A percentile compares a stretch with the other conserved stretches of the same genome.
Evolutionary conservation across 1,284 basidiomycete genomes (phyloP).

Genomic region (Leccinum proliferum): DNA sequence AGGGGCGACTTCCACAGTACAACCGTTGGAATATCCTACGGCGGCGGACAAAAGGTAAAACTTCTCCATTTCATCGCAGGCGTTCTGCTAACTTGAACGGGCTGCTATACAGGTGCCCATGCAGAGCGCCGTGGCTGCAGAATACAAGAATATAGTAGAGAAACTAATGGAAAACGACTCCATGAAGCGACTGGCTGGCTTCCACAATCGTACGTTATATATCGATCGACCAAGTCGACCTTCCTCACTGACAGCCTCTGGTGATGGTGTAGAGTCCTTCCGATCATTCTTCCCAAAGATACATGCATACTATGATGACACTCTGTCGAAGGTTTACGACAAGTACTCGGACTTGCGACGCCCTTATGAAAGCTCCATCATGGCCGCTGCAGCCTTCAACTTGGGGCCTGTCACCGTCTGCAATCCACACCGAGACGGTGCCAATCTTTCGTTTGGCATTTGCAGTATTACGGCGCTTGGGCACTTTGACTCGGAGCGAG

Average conservation of each 20-base stretch:
- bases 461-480: constrained; percentile 11
- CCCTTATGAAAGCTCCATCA: background rate
- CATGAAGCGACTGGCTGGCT: constrained; percentile 5
- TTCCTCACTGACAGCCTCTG: background rate
- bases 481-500: background rate
- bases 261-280: background rate
- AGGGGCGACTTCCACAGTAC: background rate
- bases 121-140: background rate
- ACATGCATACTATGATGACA: background rate
- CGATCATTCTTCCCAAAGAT: constrained; percentile 3
- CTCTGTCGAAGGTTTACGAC: background rate
- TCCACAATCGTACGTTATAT: constrained; percentile 4
- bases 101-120: background rate
- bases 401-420: constrained; percentile 2
- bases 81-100: no score
- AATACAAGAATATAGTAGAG: background rate
- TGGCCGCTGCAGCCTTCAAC: constrained; percentile 9
- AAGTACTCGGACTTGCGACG: background rate
- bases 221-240: no score
- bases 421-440: background rate
- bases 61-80: background rate
- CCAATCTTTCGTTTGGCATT: constrained; percentile 11
- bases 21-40: background rate
- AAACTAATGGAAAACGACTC: background rate
- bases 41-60: background rate